A percentile compares a stretch with the other conserved stretches of the same genome.
Conservation (phyloP, 2,329 filamentous ascomycete species). For the Calonectria hongkongensis region DNA sequence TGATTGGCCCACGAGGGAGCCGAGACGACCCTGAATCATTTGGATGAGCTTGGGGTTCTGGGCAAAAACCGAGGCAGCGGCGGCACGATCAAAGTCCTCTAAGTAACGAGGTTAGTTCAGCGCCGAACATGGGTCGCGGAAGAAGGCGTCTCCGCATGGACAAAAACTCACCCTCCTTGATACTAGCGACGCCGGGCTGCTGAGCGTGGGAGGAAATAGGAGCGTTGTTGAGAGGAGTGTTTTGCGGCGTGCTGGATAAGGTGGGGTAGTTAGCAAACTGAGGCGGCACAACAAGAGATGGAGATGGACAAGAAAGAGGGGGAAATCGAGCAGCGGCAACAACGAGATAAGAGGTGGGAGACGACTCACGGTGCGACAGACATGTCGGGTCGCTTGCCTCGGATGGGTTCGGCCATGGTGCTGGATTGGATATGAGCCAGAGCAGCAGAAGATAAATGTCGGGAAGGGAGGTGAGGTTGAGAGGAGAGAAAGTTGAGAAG, state of each 20-base stretch:
- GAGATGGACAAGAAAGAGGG: slow-evolving; percentile 35
- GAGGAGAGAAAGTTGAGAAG: slow-evolving; percentile 60
- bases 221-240: slow-evolving; percentile 95
- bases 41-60: slow-evolving; percentile 95
- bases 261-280: slow-evolving; percentile 63
- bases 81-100: slow-evolving; percentile 93
- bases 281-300: slow-evolving; percentile 48
- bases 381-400: slow-evolving; percentile 76
- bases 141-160: slow-evolving; percentile 11
- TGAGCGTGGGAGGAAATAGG: slow-evolving; percentile 98
- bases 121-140: slow-evolving; percentile 35
- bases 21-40: slow-evolving; percentile 98
- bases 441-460: slow-evolving; percentile 56
- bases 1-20: slow-evolving; percentile 92
- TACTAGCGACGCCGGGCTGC: slow-evolving; percentile 94
- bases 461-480: slow-evolving; percentile 54
- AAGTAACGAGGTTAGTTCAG: slow-evolving; percentile 45
- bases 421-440: slow-evolving; percentile 56
- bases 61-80: slow-evolving; percentile 94
- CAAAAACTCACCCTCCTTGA: slow-evolving; percentile 90
- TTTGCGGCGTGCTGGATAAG: slow-evolving; percentile 92
- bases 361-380: slow-evolving; percentile 75
- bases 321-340: slow-evolving; percentile 40
- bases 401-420: slow-evolving; percentile 78
- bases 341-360: slow-evolving; percentile 27